Evolutionary conservation across 176 grass and related monocot genomes (phyloP), one percentile per base, ranked within the genome.

Genomic region (Puya raimondii): DNA sequence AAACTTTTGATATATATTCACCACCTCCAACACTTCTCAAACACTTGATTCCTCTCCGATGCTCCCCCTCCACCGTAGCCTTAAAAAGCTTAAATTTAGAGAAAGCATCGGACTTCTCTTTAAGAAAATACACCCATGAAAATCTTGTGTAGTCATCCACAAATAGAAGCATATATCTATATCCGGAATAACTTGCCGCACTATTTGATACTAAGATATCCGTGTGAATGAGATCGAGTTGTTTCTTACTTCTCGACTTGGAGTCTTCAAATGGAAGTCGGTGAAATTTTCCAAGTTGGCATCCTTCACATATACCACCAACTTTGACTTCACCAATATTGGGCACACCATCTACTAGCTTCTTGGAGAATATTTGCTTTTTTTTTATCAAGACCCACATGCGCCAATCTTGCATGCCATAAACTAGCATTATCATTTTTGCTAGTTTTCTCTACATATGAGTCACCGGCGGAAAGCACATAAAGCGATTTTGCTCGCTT

Each of bases 271-370:
- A 68, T 25, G 66, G 13, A 48, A 68, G 66, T 1, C 11, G 65
- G 48, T 48, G 29, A 10, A n/a, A 12, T 16, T 68, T 68, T 16
- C 15, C 17, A 49, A n/a, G 14, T 49, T 68, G 65, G 33, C 65
- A 68, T 3, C 47, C 66, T 68, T 68, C 66, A 48, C 3, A 49
- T 49, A 68, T n/a, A n/a, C n/a, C n/a, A n/a, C n/a, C n/a, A n/a
- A n/a, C n/a, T n/a, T n/a, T n/a, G n/a, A n/a, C n/a, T 14, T 9
- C 47, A 2, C 3, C 66, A 1, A 17, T 6, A 25, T 2, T 10
- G 2, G n/a, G 48, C 27, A 47, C 17, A 16, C 16, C 3, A 5
- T 13, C 16, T 17, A 48, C n/a, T 48, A 49, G 13, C 26, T 49
- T 48, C 13, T n/a, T 68, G 9, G 12, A 14, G 3, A 68, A 29